Evolutionary conservation across 768 basidiomycete genomes (phyloP), one percentile per base, ranked within the genome.

Genomic region (Pluteus cervinus): DNA sequence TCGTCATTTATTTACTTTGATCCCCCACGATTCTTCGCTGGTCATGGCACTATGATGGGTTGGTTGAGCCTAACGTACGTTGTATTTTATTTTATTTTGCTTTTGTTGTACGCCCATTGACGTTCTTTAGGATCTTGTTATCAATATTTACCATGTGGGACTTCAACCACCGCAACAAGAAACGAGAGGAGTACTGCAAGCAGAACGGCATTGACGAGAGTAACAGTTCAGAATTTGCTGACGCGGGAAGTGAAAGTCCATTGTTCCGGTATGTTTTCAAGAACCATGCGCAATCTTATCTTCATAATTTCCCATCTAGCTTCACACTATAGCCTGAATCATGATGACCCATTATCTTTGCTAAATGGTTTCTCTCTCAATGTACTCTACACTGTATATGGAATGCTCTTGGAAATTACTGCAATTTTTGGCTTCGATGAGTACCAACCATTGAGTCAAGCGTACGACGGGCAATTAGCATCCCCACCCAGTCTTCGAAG

Each of bases 161-260:
- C 40, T 78, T 69, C 46, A 57, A 56, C 7, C 53, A 68, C 31
- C 51, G 74, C 18, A 79, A 79, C 48, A 68, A 67, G 45, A 45
- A 54, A 37, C 78, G 74, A 36, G 65, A 67, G 29, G 65, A 57
- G 8, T 44, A 55, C 8, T 79, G 76, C 43, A 52, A 52, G 4
- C 55, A 57, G 4, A 62, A 66, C 36, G 63, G 63, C 3, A 71
- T 80, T 34, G 61, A 62, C 6, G 56, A 61, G 9, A 60, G 53
- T 30, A 56, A 52, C 30, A 53, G 46, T 33, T 58, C 60, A 4
- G 63, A 73, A 28, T 77, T 70, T 45, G 55, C 50, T 24, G 54
- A 73, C 4, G 56, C 76, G 54, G 77, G 74, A 5, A 72, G 73
- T 42, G 57, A 67, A 25, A 75, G 72, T 39, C 77, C 78, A 29